phyloP scores from a whole-genome alignment of 78 protist species.

The Chrysochromulina parva region DNA sequence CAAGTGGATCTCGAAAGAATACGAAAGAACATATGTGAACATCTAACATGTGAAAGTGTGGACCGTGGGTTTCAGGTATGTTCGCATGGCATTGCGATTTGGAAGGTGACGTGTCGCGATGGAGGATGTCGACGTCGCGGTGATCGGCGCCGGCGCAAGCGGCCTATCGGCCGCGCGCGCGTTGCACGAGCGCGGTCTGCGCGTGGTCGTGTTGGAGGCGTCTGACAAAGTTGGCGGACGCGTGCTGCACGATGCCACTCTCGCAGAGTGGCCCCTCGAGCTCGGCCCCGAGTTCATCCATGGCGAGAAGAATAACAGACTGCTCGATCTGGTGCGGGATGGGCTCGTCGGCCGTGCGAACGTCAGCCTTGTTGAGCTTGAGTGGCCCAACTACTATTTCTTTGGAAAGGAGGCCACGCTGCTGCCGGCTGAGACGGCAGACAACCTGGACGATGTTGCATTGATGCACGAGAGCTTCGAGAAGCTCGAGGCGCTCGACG shows the following conservation, averaged over 20 bases:
- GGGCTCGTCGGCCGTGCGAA: background rate
- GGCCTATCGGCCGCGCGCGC: background rate
- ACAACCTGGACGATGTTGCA: background rate
- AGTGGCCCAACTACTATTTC: constrained; percentile 15
- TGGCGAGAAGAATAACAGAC: background rate
- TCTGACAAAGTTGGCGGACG: background rate
- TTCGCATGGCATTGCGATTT: too few species aligned
- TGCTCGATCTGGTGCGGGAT: background rate
- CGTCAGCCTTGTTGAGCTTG: background rate
- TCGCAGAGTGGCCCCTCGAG: background rate
- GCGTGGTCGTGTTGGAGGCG: background rate
- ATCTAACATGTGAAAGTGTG: too few species aligned
- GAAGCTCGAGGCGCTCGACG: background rate
- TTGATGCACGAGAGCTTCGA: background rate
- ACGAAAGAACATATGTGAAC: too few species aligned
- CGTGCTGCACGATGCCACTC: background rate
- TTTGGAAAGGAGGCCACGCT: background rate
- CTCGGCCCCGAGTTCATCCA: constrained; percentile 10
- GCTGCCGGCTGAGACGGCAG: background rate
- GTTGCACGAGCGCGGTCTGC: background rate
- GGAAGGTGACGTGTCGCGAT: too few species aligned
- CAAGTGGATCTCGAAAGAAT: too few species aligned
- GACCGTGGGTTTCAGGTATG: too few species aligned
- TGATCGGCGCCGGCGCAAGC: background rate
- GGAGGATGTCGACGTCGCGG: constrained; percentile 1